Base-by-base conservation (phyloP, 2,329 filamentous ascomycete species). In the Tolypocladium paradoxum region DNA sequence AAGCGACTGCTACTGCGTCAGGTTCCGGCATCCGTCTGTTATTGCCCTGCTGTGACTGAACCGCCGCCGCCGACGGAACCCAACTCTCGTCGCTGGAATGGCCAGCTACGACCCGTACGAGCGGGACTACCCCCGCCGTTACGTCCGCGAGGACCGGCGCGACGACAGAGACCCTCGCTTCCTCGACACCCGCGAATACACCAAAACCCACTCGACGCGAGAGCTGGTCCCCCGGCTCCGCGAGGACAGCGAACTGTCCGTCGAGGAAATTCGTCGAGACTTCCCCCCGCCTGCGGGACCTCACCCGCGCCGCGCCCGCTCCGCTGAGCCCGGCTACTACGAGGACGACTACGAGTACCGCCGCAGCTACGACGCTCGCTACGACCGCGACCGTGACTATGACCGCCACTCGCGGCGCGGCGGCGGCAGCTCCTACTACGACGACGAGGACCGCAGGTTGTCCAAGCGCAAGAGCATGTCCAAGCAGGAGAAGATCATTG, bases 181-280 rank as follows among this genome's bases (percentile, higher is more conserved):
- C 59, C 69, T 74, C 56, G 79, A 83, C 20, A 60, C 72, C 35
- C 73, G 76, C 59, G 78, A 81, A 34, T 75, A 76, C 58, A 65
- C 73, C 53, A 73, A 72, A 58, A 66, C 70, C 33, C 68, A 74
- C 50, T 66, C 70, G 46, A 70, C 72, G 33, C 76, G 73, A 55
- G 80, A 83, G 43, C 71, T 85, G 8, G 70, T 84, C 14, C 78
- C 79, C 36, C 74, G 79, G 29, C 66, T 73, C 49, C 84, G 86
- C 58, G 85, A 91, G 65, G 85, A 90, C 63, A 90, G 85, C 68
- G 84, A 85, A 47, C 73, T 85, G 29, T 84, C 84, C 2, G 71
- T 95, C 64, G 91, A 96, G 71, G 88, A 95, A 70, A 83, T 95
- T 55, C 82, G 83, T 58, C 84, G 90, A 60, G 88, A 95, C 61